These are phyloP conservation scores for Aristolochia californica DNA, from an alignment of 164 flowering plant genomes.

Conservation along the genomic window DNA sequence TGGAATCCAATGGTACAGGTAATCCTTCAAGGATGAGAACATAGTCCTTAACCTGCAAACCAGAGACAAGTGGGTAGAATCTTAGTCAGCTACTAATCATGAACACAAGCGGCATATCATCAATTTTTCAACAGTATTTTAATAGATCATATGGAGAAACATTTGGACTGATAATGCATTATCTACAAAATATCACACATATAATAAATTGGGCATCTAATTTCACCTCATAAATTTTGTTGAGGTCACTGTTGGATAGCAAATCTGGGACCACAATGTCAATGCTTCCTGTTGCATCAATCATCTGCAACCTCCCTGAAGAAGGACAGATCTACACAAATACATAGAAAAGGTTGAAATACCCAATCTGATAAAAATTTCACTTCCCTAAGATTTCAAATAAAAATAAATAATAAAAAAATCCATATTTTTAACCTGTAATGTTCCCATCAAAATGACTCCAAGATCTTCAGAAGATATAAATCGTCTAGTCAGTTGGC, in stretches of 20 bases:
- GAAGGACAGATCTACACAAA: slow-evolving; percentile 11
- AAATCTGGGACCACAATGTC: slow-evolving; percentile 66
- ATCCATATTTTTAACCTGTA: slow-evolving; percentile 39
- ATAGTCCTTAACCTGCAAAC: slow-evolving; percentile 48
- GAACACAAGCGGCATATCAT: not conserved
- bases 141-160: too few species aligned
- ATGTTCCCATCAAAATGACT: slow-evolving; percentile 47
- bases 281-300: slow-evolving; percentile 73
- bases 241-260: slow-evolving; percentile 32
- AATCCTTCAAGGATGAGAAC: slow-evolving; percentile 42
- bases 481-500: slow-evolving; percentile 29
- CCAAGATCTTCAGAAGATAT: slow-evolving; percentile 49
- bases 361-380: too few species aligned
- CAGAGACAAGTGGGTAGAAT: not conserved
- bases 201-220: not conserved
- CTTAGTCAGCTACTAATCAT: not conserved
- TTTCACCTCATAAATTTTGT: slow-evolving; percentile 59
- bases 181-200: too few species aligned
- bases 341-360: not conserved
- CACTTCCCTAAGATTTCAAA: not conserved
- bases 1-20: slow-evolving; percentile 21
- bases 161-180: too few species aligned
- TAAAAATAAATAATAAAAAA: not conserved
- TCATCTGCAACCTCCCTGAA: slow-evolving; percentile 72
- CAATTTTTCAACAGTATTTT: not conserved